Base-by-base conservation (phyloP, 1,284 basidiomycete species). In the Puccinia coronata region DNA sequence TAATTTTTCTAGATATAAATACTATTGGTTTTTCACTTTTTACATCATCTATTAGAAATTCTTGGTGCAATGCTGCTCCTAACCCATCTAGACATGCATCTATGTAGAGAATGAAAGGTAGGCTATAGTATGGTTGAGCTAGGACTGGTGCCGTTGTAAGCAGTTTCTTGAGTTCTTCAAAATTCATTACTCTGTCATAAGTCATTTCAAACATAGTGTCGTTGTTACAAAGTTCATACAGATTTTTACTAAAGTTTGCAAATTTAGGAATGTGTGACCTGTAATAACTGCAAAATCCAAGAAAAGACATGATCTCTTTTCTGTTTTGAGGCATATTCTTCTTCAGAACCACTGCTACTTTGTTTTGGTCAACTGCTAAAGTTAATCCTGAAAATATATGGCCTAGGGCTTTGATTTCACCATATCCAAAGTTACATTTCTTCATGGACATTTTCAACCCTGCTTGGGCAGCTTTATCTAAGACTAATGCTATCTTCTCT, bases 261-360 rank as follows among this genome's bases (percentile, higher is more conserved):
- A 70, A 20, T 18, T 51, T 31, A 2, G 43, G 18, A 28, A 70
- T 49, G 6, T 41, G 36, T 18, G 6, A 25, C 2, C 51, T 36
- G 16, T 43, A 70, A 23, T 70, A 70, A 31, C 67, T 70, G 28
- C n/a, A 47, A 34, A 49, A 31, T 16, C 18, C 6, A 34, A 0
- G 39, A 43, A n/a, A n/a, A n/a, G n/a, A n/a, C n/a, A n/a, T n/a
- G n/a, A n/a, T n/a, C n/a, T n/a, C n/a, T n/a, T n/a, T n/a, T 47
- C 43, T 18, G 3, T 81, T 84, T 0, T 71, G 82, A 0, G 88
- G 88, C 0, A 41, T 41, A 2, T 43, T 12, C 16, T 70, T 70
- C 11, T 49, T 6, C 16, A 51, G 9, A 14, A 70, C 49, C 2
- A 47, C 41, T 23, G 49, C 67, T 34, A 70, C 67, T 41, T 51